Evolutionary conservation across 176 grass and related monocot species (phyloP).

Genomic region (Triticum turgidum): DNA sequence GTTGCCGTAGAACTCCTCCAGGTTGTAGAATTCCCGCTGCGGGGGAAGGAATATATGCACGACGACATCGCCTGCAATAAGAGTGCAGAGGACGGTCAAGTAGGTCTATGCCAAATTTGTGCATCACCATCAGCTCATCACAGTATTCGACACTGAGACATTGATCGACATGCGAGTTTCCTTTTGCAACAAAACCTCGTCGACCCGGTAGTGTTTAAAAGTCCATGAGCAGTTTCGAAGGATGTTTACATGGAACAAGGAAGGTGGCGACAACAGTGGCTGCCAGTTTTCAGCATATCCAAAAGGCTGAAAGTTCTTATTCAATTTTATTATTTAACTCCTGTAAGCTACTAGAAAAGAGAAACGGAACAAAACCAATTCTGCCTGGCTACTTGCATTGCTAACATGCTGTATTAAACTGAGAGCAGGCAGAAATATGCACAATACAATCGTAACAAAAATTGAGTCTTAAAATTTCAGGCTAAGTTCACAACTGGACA

Average conservation of each 20-base stretch:
- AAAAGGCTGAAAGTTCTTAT: background rate
- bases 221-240: background rate
- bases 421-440: background rate
- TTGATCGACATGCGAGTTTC: background rate
- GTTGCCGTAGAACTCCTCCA: constrained; percentile 97
- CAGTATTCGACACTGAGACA: background rate
- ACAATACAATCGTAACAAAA: background rate
- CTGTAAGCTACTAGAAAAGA: background rate
- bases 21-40: constrained; percentile 83
- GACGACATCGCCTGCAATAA: constrained; percentile 80
- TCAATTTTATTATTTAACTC: background rate
- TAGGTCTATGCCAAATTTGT: background rate
- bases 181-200: background rate
- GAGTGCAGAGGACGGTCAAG: background rate
- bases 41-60: constrained; percentile 96
- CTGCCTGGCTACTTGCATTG: background rate
- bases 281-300: background rate
- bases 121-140: background rate
- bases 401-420: background rate
- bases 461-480: background rate
- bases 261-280: background rate
- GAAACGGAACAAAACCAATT: background rate
- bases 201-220: background rate
- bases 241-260: background rate
- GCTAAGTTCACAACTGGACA: background rate